These are phyloP conservation scores for Magnusiomyces fungicola DNA, from an alignment of 1,139 yeast species.

Conservation along the genomic window DNA sequence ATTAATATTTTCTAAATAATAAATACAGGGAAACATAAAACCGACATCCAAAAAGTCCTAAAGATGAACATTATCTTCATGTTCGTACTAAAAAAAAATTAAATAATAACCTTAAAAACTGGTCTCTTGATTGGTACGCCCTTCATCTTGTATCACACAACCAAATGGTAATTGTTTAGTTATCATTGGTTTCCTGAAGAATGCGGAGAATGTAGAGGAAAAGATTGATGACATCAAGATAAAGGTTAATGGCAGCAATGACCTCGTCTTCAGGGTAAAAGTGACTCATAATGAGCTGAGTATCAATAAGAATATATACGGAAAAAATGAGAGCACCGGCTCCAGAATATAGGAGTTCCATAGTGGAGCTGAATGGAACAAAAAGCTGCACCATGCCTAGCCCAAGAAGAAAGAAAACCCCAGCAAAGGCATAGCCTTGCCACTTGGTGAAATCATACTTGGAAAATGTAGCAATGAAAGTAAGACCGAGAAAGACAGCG, in stretches of 20 bases:
- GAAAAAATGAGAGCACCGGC: slow-evolving; percentile 70
- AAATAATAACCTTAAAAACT: too few species aligned
- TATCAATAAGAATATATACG: slow-evolving; percentile 69
- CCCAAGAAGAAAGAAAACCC: slow-evolving; percentile 63
- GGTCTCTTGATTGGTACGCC: too few species aligned
- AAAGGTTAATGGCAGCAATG: slow-evolving; percentile 66
- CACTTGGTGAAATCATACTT: slow-evolving; percentile 71
- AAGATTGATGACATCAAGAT: slow-evolving; percentile 74
- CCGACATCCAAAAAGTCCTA: too few species aligned
- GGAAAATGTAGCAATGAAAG: slow-evolving; percentile 74
- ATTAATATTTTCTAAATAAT: too few species aligned
- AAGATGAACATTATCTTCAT: too few species aligned
- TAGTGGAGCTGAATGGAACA: slow-evolving; percentile 49
- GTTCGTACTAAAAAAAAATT: too few species aligned
- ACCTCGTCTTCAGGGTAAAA: slow-evolving; percentile 83
- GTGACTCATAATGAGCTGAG: slow-evolving; percentile 73
- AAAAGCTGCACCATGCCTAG: slow-evolving; percentile 65
- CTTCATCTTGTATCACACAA: too few species aligned
- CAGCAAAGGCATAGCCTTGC: slow-evolving; percentile 56
- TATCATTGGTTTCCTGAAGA: slow-evolving; percentile 44
- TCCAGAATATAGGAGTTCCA: slow-evolving; percentile 60
- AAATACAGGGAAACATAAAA: too few species aligned
- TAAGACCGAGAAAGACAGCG: slow-evolving; percentile 65
- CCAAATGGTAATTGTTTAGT: too few species aligned
- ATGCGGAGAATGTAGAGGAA: slow-evolving; percentile 71